Evolutionary conservation across 768 basidiomycete species (phyloP), one percentile per base, ranked within the genome.

Genomic region (Lepiota venenata): DNA sequence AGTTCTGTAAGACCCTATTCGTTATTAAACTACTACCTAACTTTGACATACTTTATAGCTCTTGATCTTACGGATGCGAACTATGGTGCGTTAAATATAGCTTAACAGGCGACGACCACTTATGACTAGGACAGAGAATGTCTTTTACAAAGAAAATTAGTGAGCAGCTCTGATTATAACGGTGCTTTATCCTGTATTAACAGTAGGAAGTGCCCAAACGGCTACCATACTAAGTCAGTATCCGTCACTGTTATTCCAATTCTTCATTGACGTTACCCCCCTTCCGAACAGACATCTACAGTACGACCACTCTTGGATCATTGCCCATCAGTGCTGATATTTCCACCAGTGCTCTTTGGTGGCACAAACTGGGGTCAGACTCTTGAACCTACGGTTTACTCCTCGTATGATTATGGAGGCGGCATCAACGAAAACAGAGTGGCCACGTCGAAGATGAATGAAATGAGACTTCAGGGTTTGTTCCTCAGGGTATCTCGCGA

Each of bases 341-440:
- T 38, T 40, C 7, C 36, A 27, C 0, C 40, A 77, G 77, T 85
- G 84, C 63, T 79, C 8, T 81, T 77, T 61, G 83, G 83, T 2
- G 84, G 83, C 25, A 85, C 84, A 1, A 84, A 85, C 47, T 84
- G 81, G 81, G 83, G 83, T 0, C 73, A 79, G 44, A 81, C 81
- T 1, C 66, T 79, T 1, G 74, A 79, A 59, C 82, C 83, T 3
- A 81, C 80, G 1, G 77, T 76, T 4, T 70, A 83, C 59, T 75
- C 78, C 0, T 82, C 81, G 10, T 86, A 85, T 59, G 84, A 85
- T 58, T 85, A 85, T 55, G 82, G 79, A 29, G 79, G 74, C 50
- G 63, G 63, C n/a, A 78, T 80, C 56, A 77, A 77, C 56, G 79
- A 80, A 61, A 78, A 77, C 56, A 70, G 78, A 7, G 67, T 79